Evolutionary conservation across 2,329 filamentous ascomycete genomes (phyloP).

Genomic region (Sporothrix pallida): DNA sequence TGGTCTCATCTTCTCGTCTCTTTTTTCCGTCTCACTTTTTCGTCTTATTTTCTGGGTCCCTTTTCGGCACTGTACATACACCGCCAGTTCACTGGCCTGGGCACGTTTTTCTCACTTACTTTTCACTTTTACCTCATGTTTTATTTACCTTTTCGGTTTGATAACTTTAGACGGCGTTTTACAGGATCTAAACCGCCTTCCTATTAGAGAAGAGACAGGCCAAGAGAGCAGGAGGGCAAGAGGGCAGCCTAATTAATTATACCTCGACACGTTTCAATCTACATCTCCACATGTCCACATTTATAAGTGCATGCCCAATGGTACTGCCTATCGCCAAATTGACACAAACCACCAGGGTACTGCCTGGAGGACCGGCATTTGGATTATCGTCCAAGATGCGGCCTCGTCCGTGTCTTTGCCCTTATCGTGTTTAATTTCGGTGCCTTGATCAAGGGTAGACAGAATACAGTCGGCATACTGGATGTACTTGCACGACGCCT

Average conservation of each 20-base stretch:
- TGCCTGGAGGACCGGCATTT: too few relatives aligned
- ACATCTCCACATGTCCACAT: background rate
- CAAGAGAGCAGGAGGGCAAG: background rate
- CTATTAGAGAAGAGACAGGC: background rate
- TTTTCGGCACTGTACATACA: slow-evolving; percentile 16
- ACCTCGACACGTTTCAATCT: slow-evolving; percentile 18
- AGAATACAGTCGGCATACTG: too few relatives aligned
- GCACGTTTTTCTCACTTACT: background rate
- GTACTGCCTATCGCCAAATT: too few relatives aligned
- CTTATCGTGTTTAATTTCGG: too few relatives aligned
- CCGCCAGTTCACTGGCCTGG: background rate
- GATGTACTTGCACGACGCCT: too few relatives aligned
- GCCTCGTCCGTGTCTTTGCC: too few relatives aligned
- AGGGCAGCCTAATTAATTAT: slow-evolving; percentile 19
- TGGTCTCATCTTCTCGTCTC: background rate
- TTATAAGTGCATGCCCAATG: background rate
- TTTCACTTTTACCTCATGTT: background rate
- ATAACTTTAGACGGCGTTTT: slow-evolving; percentile 6
- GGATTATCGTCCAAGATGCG: too few relatives aligned
- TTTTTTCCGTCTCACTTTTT: background rate
- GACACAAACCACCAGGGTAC: too few relatives aligned
- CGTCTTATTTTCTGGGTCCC: too few relatives aligned
- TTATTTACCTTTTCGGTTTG: background rate
- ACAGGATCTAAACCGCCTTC: background rate
- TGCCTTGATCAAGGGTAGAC: too few relatives aligned